phyloP scores from a whole-genome alignment of 768 basidiomycete species.

The Neoboletus subvelutipes region DNA sequence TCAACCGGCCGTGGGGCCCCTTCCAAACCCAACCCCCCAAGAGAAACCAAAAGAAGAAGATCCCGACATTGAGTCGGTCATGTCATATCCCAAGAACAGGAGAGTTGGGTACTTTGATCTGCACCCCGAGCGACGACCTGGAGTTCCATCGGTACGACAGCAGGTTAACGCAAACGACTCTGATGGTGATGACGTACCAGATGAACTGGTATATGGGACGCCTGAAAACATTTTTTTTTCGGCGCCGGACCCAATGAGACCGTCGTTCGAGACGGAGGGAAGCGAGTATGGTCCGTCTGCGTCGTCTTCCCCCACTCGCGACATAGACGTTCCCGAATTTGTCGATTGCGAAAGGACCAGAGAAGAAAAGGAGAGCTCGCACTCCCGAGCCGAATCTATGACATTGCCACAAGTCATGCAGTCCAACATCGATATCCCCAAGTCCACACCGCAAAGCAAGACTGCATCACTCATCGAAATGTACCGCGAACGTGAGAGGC shows the following conservation, averaged over 20 bases:
- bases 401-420: slow-evolving; percentile 25
- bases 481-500: slow-evolving; percentile 73
- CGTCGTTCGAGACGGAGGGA: slow-evolving; percentile 34
- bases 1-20: slow-evolving; percentile 19
- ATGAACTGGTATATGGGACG: slow-evolving; percentile 34
- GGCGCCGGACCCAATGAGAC: slow-evolving; percentile 28
- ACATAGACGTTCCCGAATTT: slow-evolving; percentile 34
- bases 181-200: slow-evolving; percentile 37
- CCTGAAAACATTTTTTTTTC: slow-evolving; percentile 19
- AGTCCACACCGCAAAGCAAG: slow-evolving; percentile 46
- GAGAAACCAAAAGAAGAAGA: slow-evolving; percentile 46
- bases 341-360: slow-evolving; percentile 19
- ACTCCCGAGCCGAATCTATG: slow-evolving; percentile 29
- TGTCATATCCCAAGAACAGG: slow-evolving; percentile 34
- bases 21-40: not conserved
- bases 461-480: slow-evolving; percentile 82
- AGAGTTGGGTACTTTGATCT: slow-evolving; percentile 75
- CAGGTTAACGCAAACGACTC: slow-evolving; percentile 32
- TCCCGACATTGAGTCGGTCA: slow-evolving; percentile 44
- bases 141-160: slow-evolving; percentile 25
- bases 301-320: slow-evolving; percentile 24
- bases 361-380: slow-evolving; percentile 26
- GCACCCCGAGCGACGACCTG: slow-evolving; percentile 67
- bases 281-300: slow-evolving; percentile 36
- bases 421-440: slow-evolving; percentile 10